phyloP scores from a whole-genome alignment of 208 protist species.

The Phytomonas sp. region DNA sequence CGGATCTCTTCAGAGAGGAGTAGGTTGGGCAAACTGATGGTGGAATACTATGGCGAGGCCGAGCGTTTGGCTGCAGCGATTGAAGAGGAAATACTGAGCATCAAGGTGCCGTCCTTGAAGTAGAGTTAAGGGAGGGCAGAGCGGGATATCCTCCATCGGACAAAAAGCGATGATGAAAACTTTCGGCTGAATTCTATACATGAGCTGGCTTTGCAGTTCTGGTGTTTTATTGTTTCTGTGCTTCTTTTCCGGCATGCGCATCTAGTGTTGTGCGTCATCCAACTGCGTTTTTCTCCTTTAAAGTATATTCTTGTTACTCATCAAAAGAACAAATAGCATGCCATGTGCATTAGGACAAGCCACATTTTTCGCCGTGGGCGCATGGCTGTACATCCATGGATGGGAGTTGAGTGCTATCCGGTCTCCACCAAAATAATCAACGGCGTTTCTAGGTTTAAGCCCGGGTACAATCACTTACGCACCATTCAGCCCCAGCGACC shows the following conservation, averaged over 20 bases:
- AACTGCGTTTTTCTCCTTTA: neutral
- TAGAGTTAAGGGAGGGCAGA: neutral
- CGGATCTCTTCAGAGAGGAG: conserved; percentile 37
- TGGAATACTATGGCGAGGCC: conserved; percentile 64
- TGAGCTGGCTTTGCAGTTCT: neutral
- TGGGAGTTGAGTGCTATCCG: conserved; percentile 71
- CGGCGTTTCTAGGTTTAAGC: conserved; percentile 37
- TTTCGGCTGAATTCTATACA: neutral
- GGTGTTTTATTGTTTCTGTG: neutral
- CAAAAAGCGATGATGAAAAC: neutral
- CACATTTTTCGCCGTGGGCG: conserved; percentile 39
- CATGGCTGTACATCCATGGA: conserved; percentile 63
- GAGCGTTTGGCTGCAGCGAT: conserved; percentile 34
- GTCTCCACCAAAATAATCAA: conserved; percentile 48
- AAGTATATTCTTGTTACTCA: neutral
- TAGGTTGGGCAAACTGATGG: conserved; percentile 41
- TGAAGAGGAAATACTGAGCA: conserved; percentile 35
- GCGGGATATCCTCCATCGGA: neutral
- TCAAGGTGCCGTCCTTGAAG: conserved; percentile 33
- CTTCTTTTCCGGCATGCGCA: neutral
- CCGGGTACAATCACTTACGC: conserved; percentile 67
- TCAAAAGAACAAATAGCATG: neutral
- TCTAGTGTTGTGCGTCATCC: neutral
- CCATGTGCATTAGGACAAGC: conserved; percentile 15
- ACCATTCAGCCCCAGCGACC: conserved; percentile 52